These are phyloP conservation scores for Purshia tridentata DNA, from an alignment of 306 rosid species.

Conservation along the genomic window DNA sequence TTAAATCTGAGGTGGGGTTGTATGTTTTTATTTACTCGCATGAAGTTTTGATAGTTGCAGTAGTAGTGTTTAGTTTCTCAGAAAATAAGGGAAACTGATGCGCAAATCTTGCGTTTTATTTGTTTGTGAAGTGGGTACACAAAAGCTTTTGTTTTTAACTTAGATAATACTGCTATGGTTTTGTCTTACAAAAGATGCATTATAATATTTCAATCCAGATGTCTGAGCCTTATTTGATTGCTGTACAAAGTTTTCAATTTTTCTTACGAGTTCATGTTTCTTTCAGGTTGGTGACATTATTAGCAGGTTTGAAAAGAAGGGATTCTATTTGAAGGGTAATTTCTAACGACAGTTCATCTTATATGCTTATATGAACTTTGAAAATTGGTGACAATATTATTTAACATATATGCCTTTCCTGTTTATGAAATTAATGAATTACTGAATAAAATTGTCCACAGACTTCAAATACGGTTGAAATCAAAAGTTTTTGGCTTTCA, in stretches of 20 bases:
- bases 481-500: neutral
- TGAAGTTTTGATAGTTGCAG: neutral
- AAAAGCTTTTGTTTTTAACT: neutral
- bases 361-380: neutral
- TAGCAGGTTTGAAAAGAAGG: conserved; percentile 95
- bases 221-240: neutral
- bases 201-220: neutral
- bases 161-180: neutral
- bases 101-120: neutral
- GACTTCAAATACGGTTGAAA: neutral
- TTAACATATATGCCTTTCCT: neutral
- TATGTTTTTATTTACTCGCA: neutral
- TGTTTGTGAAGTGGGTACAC: neutral
- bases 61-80: neutral
- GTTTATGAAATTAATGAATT: neutral
- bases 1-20: neutral
- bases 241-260: neutral
- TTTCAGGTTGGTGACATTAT: conserved; percentile 83
- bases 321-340: conserved; percentile 77
- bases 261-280: neutral
- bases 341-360: neutral
- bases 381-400: neutral
- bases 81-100: too few species aligned
- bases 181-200: too few species aligned
- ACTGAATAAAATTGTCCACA: neutral